Evolutionary conservation across 768 basidiomycete genomes (phyloP), one percentile per base, ranked within the genome.

Genomic region (Kondoa subrosea): DNA sequence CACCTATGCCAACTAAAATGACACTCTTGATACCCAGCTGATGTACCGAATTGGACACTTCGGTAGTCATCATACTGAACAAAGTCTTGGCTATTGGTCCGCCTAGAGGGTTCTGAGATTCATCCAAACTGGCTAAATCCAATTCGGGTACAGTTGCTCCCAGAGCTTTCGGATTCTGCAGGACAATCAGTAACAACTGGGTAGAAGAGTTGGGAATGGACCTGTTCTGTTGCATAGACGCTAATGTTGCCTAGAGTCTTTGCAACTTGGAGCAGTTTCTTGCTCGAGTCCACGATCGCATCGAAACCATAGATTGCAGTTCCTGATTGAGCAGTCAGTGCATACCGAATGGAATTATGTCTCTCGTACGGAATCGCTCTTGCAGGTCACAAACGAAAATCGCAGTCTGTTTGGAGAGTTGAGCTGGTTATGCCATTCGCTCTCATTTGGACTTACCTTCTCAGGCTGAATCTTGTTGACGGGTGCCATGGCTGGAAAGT

Each of bases 1-100:
- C 90, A 82, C 93, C 91, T 64, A 93, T 91, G 17, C 92, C 92
- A 69, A 90, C 84, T 3, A 96, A 75, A 4, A 93, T 83, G 59
- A 91, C 79, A 4, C 83, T 83, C 56, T 81, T 80, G 67, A 86
- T 74, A 16, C 78, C 72, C 61, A 68, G 71, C 31, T 77, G 69
- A 26, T 76, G 74, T 65, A 93, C 78, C 4, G 84, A 69, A 1
- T 77, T 69, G 65, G 80, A 76, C 3, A 92, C 82, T 34, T 88
- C 83, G 3, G 85, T 82, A 0, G 84, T 85, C 66, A 85, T 73
- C 91, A 95, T 93, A 0, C 87, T 88, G 79, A 96, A 95, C 65
- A 83, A 81, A 0, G 85, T 84, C 76, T 95, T 95, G 72, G 85
- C 83, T 73, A 84, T 80, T 12, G 84, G 83, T 56, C 81, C 59